These are phyloP conservation scores for Pseudonitzschia multiseries DNA, from an alignment of 108 stramenopile genomes.

Conservation along the genomic window DNA sequence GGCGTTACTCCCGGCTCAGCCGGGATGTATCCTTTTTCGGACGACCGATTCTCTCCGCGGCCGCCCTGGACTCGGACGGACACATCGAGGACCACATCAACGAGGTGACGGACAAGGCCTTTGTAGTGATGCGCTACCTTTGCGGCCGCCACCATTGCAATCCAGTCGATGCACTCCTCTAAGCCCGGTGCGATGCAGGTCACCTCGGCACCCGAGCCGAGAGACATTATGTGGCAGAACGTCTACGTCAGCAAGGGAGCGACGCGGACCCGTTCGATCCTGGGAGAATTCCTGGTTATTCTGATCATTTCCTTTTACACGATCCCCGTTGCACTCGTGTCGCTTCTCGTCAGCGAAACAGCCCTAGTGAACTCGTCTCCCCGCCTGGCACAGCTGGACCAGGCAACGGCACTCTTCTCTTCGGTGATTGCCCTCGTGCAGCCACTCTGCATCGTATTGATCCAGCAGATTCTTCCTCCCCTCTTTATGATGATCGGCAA, in stretches of 20 bases:
- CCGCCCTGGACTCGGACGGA: slow-evolving; percentile 36
- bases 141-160: slow-evolving; percentile 90
- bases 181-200: slow-evolving; percentile 89
- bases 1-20: slow-evolving; percentile 60
- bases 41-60: slow-evolving; percentile 52
- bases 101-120: slow-evolving; percentile 91
- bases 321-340: slow-evolving; percentile 80
- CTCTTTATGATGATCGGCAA: slow-evolving; percentile 74
- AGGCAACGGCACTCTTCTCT: slow-evolving; percentile 78
- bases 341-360: slow-evolving; percentile 82
- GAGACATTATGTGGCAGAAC: slow-evolving; percentile 87
- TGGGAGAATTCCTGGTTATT: slow-evolving; percentile 77
- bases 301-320: slow-evolving; percentile 82
- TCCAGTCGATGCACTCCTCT: slow-evolving; percentile 88
- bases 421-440: slow-evolving; percentile 83
- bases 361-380: slow-evolving; percentile 80
- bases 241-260: slow-evolving; percentile 85
- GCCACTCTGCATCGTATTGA: slow-evolving; percentile 75
- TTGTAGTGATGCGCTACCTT: slow-evolving; percentile 89
- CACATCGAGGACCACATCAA: slow-evolving; percentile 85
- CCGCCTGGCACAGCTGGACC: slow-evolving; percentile 71
- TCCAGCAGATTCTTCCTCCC: slow-evolving; percentile 86
- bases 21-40: slow-evolving; percentile 71
- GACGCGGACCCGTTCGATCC: slow-evolving; percentile 59
- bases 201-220: slow-evolving; percentile 81